phyloP scores from a whole-genome alignment of 2,329 filamentous ascomycete species.

The Mycogone perniciosa region DNA sequence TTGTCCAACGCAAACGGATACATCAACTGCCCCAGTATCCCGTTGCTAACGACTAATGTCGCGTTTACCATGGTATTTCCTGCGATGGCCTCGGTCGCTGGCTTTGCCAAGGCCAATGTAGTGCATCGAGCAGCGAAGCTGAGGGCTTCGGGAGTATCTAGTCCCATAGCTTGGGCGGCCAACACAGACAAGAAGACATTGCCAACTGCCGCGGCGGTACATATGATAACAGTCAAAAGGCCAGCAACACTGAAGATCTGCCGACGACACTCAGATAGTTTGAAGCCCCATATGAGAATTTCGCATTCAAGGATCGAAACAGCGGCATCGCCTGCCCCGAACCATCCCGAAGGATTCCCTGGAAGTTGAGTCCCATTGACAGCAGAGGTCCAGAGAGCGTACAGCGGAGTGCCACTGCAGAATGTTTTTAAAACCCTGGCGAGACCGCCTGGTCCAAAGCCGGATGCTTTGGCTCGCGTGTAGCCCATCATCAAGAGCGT shows the following conservation, averaged over 20 bases:
- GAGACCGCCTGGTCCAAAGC: slow-evolving; percentile 24
- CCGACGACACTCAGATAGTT: slow-evolving; percentile 43
- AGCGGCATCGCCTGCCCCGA: slow-evolving; percentile 44
- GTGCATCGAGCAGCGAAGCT: slow-evolving; percentile 45
- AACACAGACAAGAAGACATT: slow-evolving; percentile 40
- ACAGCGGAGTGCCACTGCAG: slow-evolving; percentile 30
- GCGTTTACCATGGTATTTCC: slow-evolving; percentile 44
- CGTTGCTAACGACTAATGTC: slow-evolving; percentile 45
- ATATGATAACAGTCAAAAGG: slow-evolving; percentile 31
- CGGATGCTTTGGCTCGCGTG: slow-evolving; percentile 32
- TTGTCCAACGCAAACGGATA: slow-evolving; percentile 31
- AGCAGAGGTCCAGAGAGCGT: slow-evolving; percentile 28
- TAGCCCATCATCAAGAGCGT: slow-evolving; percentile 41
- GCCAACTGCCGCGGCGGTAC: slow-evolving; percentile 30
- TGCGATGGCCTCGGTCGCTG: slow-evolving; percentile 37
- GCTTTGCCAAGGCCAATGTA: slow-evolving; percentile 44
- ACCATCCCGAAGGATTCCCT: slow-evolving; percentile 22
- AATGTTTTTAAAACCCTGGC: slow-evolving; percentile 23
- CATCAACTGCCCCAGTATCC: slow-evolving; percentile 38
- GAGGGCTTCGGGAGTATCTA: slow-evolving; percentile 30
- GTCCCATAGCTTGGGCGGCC: slow-evolving; percentile 28
- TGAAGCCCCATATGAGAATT: slow-evolving; percentile 48
- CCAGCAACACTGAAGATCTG: slow-evolving; percentile 41
- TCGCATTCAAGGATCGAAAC: slow-evolving; percentile 44
- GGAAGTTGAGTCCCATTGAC: slow-evolving; percentile 12